Percentiles rank a stretch among this genome's conserved stretches.
phyloP scores from a whole-genome alignment of 768 basidiomycete species.

The Mycena olivaceomarginata region DNA sequence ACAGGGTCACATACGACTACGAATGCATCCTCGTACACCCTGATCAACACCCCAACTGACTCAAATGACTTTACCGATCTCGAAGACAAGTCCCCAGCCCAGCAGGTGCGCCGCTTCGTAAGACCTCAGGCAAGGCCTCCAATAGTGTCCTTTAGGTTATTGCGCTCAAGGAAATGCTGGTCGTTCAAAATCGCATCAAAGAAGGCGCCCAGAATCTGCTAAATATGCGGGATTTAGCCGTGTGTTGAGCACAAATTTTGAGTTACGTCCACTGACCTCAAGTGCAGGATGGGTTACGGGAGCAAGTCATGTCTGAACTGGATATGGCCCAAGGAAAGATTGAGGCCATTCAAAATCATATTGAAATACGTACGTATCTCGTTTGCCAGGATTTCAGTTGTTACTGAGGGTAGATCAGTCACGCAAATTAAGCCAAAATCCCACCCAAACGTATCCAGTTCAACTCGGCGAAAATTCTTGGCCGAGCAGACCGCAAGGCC shows the following conservation, averaged over 20 bases:
- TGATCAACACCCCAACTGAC: constrained; percentile 41
- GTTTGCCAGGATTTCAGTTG: constrained; percentile 7
- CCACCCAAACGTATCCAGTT: constrained; percentile 38
- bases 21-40: constrained; percentile 42
- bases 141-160: constrained; percentile 71
- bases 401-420: neutral
- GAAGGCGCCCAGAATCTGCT: constrained; percentile 95
- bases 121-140: neutral
- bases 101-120: constrained; percentile 58
- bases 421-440: constrained; percentile 27
- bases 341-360: constrained; percentile 73
- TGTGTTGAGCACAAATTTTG: constrained; percentile 26
- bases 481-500: constrained; percentile 48
- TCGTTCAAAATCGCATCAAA: constrained; percentile 88
- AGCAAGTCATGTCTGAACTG: constrained; percentile 86
- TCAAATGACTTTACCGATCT: constrained; percentile 61
- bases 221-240: constrained; percentile 65
- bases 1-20: constrained; percentile 30
- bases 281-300: constrained; percentile 76
- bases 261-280: constrained; percentile 25
- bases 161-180: constrained; percentile 78
- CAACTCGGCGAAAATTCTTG: constrained; percentile 40
- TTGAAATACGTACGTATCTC: constrained; percentile 69
- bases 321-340: constrained; percentile 87
- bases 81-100: constrained; percentile 64